These are phyloP conservation scores for Hordeum pubiflorum DNA, from an alignment of 202 grass and related monocot species.

Conservation along the genomic window DNA sequence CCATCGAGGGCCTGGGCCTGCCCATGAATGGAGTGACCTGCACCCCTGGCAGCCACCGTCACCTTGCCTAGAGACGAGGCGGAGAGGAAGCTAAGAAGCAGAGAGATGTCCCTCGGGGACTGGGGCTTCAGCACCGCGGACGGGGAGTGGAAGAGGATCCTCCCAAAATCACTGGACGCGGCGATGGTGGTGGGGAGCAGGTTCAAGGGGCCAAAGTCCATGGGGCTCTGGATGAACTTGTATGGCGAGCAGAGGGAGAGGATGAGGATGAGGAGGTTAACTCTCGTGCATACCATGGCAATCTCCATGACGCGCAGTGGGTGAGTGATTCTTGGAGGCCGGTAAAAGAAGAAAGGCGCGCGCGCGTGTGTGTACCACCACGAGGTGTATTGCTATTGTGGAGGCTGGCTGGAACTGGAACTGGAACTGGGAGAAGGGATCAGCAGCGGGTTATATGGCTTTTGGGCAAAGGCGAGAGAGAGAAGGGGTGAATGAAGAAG, in stretches of 20 bases:
- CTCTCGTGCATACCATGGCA: slow-evolving; percentile 60
- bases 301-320: slow-evolving; percentile 53
- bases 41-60: slow-evolving; percentile 81
- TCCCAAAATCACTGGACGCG: slow-evolving; percentile 71
- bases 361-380: slow-evolving; percentile 6
- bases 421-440: slow-evolving; percentile 8
- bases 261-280: slow-evolving; percentile 63
- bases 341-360: slow-evolving; percentile 7
- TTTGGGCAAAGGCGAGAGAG: slow-evolving; percentile 24
- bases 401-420: not conserved
- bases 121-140: slow-evolving; percentile 73
- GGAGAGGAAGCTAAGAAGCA: slow-evolving; percentile 76
- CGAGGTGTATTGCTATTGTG: slow-evolving; percentile 15
- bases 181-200: slow-evolving; percentile 56
- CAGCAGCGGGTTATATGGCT: slow-evolving; percentile 39
- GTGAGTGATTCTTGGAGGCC: slow-evolving; percentile 20
- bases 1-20: slow-evolving; percentile 87
- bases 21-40: slow-evolving; percentile 88
- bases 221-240: slow-evolving; percentile 95
- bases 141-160: slow-evolving; percentile 75
- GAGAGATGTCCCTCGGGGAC: slow-evolving; percentile 66
- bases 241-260: slow-evolving; percentile 68
- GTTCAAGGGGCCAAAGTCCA: slow-evolving; percentile 80
- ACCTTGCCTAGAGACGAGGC: slow-evolving; percentile 65
- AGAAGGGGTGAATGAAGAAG: slow-evolving; percentile 1